Conservation (phyloP, 2,329 filamentous ascomycete genomes). For the Fusarium odoratissimum region DNA sequence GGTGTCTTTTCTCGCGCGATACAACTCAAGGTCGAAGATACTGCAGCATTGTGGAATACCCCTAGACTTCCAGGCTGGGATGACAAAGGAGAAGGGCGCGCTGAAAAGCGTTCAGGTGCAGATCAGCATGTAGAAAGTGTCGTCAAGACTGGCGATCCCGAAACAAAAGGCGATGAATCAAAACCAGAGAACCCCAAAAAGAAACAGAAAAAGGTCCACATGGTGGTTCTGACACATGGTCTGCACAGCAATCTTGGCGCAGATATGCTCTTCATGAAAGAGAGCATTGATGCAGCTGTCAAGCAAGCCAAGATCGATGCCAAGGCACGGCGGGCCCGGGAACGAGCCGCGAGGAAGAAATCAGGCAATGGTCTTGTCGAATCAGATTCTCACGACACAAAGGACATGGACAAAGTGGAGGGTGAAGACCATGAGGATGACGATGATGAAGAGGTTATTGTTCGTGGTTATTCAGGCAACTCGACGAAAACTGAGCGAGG, state of each 20-base stretch:
- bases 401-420: constrained; percentile 49
- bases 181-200: constrained; percentile 59
- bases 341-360: constrained; percentile 52
- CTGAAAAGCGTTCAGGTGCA: constrained; percentile 34
- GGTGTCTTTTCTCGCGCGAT: constrained; percentile 89
- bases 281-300: constrained; percentile 90
- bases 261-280: constrained; percentile 97
- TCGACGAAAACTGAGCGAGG: constrained; percentile 91
- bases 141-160: constrained; percentile 49
- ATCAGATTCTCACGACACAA: constrained; percentile 30
- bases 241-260: constrained; percentile 95
- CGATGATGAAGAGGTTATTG: constrained; percentile 86
- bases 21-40: constrained; percentile 85
- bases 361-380: constrained; percentile 9
- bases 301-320: constrained; percentile 78
- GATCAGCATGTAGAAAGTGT: constrained; percentile 51
- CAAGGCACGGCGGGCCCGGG: constrained; percentile 67
- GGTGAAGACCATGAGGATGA: constrained; percentile 60
- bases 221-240: constrained; percentile 93
- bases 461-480: constrained; percentile 90
- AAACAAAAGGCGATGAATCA: constrained; percentile 40
- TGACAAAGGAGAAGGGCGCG: constrained; percentile 52
- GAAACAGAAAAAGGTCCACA: constrained; percentile 83
- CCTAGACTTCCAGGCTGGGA: constrained; percentile 79
- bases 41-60: constrained; percentile 91